Evolutionary conservation across 2,329 filamentous ascomycete species (phyloP), one percentile per base, ranked within the genome.

Genomic region (Myriangium duriaei): DNA sequence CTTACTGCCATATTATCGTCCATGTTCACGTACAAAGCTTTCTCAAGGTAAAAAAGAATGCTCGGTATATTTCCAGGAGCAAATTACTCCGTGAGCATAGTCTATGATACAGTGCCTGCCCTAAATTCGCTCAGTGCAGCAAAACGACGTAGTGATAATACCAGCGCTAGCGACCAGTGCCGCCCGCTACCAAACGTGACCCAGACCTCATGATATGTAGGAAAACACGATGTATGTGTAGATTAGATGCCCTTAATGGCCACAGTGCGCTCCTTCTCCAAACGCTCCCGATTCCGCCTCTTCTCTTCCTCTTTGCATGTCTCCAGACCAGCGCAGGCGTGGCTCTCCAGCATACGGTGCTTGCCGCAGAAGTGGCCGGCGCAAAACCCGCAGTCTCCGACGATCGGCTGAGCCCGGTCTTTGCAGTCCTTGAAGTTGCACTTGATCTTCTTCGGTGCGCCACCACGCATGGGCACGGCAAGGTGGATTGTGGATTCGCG

Each of bases 251-350:
- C 87, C 64, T 82, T 87, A 65, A 96, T 91, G 52, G 92, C 86
- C 47, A 88, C 81, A 32, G 91, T 98, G 56, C 88, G 74, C 71
- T 98, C 88, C 41, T 79, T 76, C 62, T 95, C 84, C 56, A 98
- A 69, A 65, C 92, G 87, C 48, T 86, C 81, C 42, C 85, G 83
- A 60, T 98, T 98, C 49, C 86, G 78, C 60, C 92, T 85, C 63
- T 94, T 85, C 33, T 84, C 88, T 61, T 94, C 86, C 69, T 93
- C 91, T 72, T 95, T 94, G 72, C 88, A 95, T 64, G 94, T 83
- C 68, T 96, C 91, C 41, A 98, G 69, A 29, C 86, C 86, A 47
- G 74, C 76, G 67, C 91, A 98, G 65, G 84, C 84, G 66, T 98
- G 91, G 51, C 88, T 83, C 63, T 98, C 91, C 47, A 96, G 64